A percentile compares a stretch with the other conserved stretches of the same genome.
phyloP scores from a whole-genome alignment of 257 asterid genomes.

The Nicotiana otophora region DNA sequence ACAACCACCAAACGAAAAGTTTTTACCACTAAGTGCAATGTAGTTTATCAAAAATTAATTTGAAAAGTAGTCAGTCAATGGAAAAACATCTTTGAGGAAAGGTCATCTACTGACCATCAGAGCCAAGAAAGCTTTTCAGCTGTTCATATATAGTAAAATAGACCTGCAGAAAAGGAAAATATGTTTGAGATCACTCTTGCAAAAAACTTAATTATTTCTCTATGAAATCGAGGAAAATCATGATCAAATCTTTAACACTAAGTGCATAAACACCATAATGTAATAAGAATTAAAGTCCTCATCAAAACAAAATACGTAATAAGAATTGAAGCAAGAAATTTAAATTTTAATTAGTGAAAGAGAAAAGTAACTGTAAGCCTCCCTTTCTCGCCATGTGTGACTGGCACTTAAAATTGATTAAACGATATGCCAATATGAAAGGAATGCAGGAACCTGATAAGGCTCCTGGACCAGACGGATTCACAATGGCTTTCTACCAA shows the following conservation, averaged over 20 bases:
- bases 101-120: conserved; percentile 62
- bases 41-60: neutral
- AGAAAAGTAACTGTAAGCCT: neutral
- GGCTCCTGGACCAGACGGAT: no score
- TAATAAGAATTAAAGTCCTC: neutral
- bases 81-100: conserved; percentile 10
- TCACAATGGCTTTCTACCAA: no score
- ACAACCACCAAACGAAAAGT: conserved; percentile 21
- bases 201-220: conserved; percentile 8
- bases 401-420: neutral
- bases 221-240: neutral
- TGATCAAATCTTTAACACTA: neutral
- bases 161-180: conserved; percentile 52
- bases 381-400: neutral
- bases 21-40: neutral
- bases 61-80: neutral
- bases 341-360: neutral
- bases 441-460: neutral
- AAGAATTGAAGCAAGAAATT: neutral
- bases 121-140: conserved; percentile 62
- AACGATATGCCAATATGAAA: neutral
- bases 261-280: neutral
- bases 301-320: neutral
- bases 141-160: conserved; percentile 91
- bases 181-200: conserved; percentile 6